These are phyloP conservation scores for Berberis thunbergii DNA, from an alignment of 164 flowering plant genomes.

Conservation along the genomic window DNA sequence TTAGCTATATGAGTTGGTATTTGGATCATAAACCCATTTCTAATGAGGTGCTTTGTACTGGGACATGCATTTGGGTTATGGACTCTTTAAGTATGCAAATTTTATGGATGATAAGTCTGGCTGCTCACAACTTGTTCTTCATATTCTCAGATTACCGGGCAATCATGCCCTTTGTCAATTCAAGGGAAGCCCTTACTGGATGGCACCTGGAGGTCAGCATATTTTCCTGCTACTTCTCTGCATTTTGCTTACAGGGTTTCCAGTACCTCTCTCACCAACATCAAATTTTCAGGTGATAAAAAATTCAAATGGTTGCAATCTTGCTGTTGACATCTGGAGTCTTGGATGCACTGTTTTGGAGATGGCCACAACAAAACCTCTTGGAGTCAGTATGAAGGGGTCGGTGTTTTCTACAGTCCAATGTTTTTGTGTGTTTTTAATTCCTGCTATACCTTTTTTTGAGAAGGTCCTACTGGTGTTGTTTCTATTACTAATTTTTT, in stretches of 20 bases:
- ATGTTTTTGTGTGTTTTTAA: not conserved
- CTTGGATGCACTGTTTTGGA: slow-evolving; percentile 92
- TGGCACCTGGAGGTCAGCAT: slow-evolving; percentile 90
- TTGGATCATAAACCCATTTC: no score
- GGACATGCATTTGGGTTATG: no score
- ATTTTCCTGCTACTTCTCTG: not conserved
- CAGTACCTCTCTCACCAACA: not conserved
- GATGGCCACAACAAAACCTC: slow-evolving; percentile 92
- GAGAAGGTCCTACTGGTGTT: not conserved
- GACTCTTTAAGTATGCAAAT: no score
- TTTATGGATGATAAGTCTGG: not conserved
- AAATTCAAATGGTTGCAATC: slow-evolving; percentile 67
- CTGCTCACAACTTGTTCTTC: not conserved
- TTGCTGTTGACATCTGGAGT: slow-evolving; percentile 91
- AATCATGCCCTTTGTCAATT: slow-evolving; percentile 76
- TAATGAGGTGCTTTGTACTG: no score
- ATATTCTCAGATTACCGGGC: slow-evolving; percentile 64
- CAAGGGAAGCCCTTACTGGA: slow-evolving; percentile 93
- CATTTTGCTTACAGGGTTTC: not conserved
- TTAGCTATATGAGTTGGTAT: no score
- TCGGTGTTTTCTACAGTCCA: slow-evolving; percentile 18
- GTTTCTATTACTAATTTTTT: not conserved
- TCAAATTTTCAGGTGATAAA: slow-evolving; percentile 48
- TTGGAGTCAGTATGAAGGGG: slow-evolving; percentile 88
- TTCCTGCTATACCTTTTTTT: not conserved